Conservation (phyloP, 2,329 filamentous ascomycete genomes). For the Ascochyta clinopodiicola region DNA sequence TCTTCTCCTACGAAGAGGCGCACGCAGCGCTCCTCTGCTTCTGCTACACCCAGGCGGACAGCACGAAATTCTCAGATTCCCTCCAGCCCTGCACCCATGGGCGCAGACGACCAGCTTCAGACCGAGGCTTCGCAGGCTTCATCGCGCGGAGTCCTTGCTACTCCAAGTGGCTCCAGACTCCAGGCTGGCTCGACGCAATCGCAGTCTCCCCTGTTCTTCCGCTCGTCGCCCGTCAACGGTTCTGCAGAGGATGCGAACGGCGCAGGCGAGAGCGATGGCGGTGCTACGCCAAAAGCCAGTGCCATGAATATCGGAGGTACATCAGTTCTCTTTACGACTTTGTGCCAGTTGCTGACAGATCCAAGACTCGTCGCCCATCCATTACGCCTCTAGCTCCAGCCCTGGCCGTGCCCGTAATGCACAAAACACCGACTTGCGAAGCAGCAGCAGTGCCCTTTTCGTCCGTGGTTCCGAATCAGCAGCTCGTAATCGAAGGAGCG, state of each 20-base stretch:
- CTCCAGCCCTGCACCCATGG: constrained; percentile 56
- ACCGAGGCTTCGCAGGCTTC: constrained; percentile 51
- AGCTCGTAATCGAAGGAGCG: constrained; percentile 74
- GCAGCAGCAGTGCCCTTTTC: constrained; percentile 87
- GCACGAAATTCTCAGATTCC: constrained; percentile 62
- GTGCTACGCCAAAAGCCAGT: constrained; percentile 74
- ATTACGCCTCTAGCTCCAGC: constrained; percentile 89
- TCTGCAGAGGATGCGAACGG: constrained; percentile 49
- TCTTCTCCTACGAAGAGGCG: constrained; percentile 67
- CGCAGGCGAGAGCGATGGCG: constrained; percentile 61
- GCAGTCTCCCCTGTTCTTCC: constrained; percentile 84
- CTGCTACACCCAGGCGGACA: constrained; percentile 62
- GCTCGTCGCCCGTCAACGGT: constrained; percentile 62
- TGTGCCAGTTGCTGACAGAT: constrained; percentile 19
- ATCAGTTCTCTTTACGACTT: not conserved
- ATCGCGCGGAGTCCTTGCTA: constrained; percentile 50
- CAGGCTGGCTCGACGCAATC: constrained; percentile 63
- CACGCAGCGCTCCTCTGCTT: constrained; percentile 61
- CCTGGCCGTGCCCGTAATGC: constrained; percentile 68
- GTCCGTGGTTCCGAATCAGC: constrained; percentile 68
- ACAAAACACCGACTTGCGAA: constrained; percentile 74
- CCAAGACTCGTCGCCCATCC: constrained; percentile 88
- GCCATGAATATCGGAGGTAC: constrained; percentile 68
- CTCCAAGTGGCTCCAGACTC: constrained; percentile 55
- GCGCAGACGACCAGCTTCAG: constrained; percentile 53